Evolutionary conservation across 1,284 basidiomycete genomes (phyloP), one percentile per base, ranked within the genome.

Genomic region (Leccinum insigne): DNA sequence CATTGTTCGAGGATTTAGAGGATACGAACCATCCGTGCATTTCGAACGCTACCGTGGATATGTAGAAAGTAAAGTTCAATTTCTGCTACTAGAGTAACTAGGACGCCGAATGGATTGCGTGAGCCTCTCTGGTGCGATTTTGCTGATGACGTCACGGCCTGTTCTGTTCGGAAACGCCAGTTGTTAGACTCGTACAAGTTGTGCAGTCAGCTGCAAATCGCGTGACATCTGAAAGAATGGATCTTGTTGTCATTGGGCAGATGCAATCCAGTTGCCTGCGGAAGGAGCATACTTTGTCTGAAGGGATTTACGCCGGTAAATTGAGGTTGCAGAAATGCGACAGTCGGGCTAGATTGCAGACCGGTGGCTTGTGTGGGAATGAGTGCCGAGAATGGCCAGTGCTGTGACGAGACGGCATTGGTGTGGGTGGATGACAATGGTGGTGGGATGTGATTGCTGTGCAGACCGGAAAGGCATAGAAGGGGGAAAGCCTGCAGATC

Each of bases 251-350:
- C 69, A 83, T 85, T 75, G 84, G 93, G 92, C 1, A 89, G 88
- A 72, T 93, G 93, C 54, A 85, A 82, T 4, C 93, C 94, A 1
- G 94, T 96, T 21, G 78, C 71, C 71, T 92, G 89, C 8, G 89
- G 83, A 71, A 85, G 81, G 18, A 91, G 70, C 64, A 76, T 26
- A 42, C 75, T 76, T 63, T 78, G 75, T 42, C 75, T 75, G 21
- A 76, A 76, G 26, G 75, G 75, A 62, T 76, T 76, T 32, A 44
- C 66, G 1, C 77, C 75, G 2, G 77, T 78, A 16, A 80, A 70
- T 68, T 87, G 85, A 42, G 84, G 80, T 68, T 82, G 84, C 60
- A 85, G 70, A 74, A 84, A 73, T 16, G 78, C 78, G 74, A 44
- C 64, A 63, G 58, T 47, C 11, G 60, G 44, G n/a, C 58, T 62